Conservation (phyloP, 2,329 filamentous ascomycete species). For the Exserohilum rostratum region DNA sequence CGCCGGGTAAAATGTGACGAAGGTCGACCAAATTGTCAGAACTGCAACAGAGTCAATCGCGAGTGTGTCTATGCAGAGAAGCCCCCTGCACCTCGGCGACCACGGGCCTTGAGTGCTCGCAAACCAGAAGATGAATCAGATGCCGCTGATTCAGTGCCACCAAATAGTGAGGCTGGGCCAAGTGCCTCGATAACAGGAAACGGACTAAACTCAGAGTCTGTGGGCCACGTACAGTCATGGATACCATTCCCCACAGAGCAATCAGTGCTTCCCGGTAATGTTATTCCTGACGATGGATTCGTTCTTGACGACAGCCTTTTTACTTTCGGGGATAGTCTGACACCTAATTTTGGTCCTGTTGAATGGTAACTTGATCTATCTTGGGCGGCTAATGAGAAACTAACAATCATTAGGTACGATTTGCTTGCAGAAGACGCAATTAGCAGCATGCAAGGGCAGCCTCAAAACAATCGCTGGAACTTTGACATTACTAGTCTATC, state of each 20-base stretch:
- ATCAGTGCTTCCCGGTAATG: constrained; percentile 21
- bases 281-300: constrained; percentile 31
- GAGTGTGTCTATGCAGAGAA: constrained; percentile 48
- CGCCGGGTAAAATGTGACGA: constrained; percentile 61
- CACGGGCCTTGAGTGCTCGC: constrained; percentile 20
- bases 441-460: constrained; percentile 39
- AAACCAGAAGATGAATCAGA: constrained; percentile 11
- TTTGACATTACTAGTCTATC: constrained; percentile 52
- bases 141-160: constrained; percentile 8
- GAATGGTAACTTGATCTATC: constrained; percentile 44
- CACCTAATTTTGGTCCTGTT: constrained; percentile 51
- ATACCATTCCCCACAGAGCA: constrained; percentile 19
- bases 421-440: constrained; percentile 53
- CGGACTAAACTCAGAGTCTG: constrained; percentile 14
- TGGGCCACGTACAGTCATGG: constrained; percentile 21
- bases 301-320: constrained; percentile 33
- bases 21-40: constrained; percentile 51
- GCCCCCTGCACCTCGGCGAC: constrained; percentile 9
- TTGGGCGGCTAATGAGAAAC: neutral
- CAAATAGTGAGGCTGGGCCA: constrained; percentile 4
- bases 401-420: constrained; percentile 44
- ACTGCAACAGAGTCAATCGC: constrained; percentile 51
- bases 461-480: constrained; percentile 43
- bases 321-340: constrained; percentile 36
- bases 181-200: neutral